Percentiles rank a stretch among this genome's conserved stretches.
Evolutionary conservation across 306 rosid genomes (phyloP).

Genomic region (Cyclanthera cordifolia): DNA sequence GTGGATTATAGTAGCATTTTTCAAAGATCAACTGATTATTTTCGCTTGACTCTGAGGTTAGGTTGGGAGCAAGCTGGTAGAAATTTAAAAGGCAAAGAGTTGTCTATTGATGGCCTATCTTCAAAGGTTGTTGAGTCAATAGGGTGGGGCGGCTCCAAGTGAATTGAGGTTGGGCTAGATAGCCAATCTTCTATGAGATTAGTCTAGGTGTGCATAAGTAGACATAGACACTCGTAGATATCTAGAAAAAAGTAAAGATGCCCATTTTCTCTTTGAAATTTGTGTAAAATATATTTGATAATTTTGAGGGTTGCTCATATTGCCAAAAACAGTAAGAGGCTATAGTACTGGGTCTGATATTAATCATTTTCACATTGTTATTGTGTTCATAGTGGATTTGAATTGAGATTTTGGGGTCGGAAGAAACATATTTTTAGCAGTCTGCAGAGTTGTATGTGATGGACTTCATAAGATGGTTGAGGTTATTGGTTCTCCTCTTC

Average conservation of each 20-base stretch:
- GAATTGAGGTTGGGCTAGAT: too few relatives aligned
- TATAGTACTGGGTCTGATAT: neutral
- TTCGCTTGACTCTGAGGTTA: too few relatives aligned
- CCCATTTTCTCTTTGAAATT: neutral
- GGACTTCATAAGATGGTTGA: conserved; percentile 34
- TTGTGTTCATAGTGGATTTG: neutral
- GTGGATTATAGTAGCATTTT: too few relatives aligned
- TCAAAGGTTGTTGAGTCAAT: too few relatives aligned
- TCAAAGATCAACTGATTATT: too few relatives aligned
- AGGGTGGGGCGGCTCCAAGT: too few relatives aligned
- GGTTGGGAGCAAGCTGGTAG: too few relatives aligned
- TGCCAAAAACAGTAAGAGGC: neutral
- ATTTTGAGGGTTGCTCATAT: neutral
- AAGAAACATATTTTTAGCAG: conserved; percentile 19
- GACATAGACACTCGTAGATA: neutral
- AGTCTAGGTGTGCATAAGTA: neutral
- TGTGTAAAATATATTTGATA: neutral
- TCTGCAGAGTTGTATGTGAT: conserved; percentile 27
- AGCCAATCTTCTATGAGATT: neutral
- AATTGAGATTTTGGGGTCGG: neutral
- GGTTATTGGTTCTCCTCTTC: neutral
- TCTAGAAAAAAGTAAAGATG: neutral
- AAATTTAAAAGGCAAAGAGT: too few relatives aligned
- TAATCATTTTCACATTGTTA: neutral
- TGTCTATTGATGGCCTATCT: too few relatives aligned